Evolutionary conservation across 1,284 basidiomycete species (phyloP), one percentile per base, ranked within the genome.

Genomic region (Amylostereum chailletii): DNA sequence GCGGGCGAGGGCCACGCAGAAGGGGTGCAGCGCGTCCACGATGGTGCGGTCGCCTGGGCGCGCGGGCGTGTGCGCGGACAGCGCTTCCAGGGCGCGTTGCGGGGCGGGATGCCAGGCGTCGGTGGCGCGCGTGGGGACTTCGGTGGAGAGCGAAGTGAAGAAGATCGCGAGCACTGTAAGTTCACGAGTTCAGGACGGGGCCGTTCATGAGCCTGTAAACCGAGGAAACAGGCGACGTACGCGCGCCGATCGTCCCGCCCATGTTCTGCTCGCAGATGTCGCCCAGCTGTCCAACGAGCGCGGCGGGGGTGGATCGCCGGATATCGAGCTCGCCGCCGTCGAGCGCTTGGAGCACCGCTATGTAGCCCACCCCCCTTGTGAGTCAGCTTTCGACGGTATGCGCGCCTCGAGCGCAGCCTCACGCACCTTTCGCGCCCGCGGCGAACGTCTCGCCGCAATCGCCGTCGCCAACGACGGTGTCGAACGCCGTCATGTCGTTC

Each of bases 1-100:
- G 4, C 3, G 5, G 3, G 56, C 58, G 5, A 77, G 59, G 2
- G 62, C 56, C 11, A 56, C 56, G 55, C 71, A 74, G 54, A 81
- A 74, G 6, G 77, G 76, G 11, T 58, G 52, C 1, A 81, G 66
- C 0, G 77, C 70, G 47, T 81, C 77, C 26, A 81, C 67, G 39
- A 80, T 58, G 0, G 76, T 81, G 7, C 77, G 68, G 58, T 80
- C 76, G 1, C 77, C 78, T 4, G 68, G 67, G 51, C 71, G 65
- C 4, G 77, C 76, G 0, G 76, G 75, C 1, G 77, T 79, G 61
- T 79, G 71, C 43, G 62, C 62, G 5, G 62, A 56, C 9, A 75
- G 61, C 1, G 66, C 59, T 9, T 55, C 27, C 0, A 71, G 58
- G 2, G 71, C 71, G 7, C 50, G 48, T n/a, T 52, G 32, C 11